A percentile compares a stretch with the other conserved stretches of the same genome.
Conservation (phyloP, 768 basidiomycete genomes). For the Collybiopsis luxurians region DNA sequence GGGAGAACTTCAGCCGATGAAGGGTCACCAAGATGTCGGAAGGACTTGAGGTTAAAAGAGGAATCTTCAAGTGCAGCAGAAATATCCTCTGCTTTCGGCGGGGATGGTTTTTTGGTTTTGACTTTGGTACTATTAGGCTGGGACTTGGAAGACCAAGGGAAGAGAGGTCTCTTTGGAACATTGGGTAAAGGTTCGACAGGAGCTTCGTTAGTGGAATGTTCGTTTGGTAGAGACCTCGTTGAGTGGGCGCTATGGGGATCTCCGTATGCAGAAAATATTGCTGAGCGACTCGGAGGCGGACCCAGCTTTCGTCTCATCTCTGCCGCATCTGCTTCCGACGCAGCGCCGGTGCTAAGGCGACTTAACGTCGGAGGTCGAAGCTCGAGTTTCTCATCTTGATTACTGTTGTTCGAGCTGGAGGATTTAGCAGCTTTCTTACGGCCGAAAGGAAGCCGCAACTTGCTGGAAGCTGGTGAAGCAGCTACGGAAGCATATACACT, state of each 20-base stretch:
- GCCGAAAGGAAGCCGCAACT: slow-evolving; percentile 42
- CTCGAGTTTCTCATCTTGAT: slow-evolving; percentile 11
- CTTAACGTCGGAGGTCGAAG: slow-evolving; percentile 23
- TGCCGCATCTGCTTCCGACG: slow-evolving; percentile 42
- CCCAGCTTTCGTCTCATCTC: slow-evolving; percentile 28
- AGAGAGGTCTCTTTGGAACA: slow-evolving; percentile 30
- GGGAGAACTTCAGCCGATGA: slow-evolving; percentile 20
- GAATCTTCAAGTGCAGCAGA: slow-evolving; percentile 23
- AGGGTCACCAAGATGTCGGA: slow-evolving; percentile 60
- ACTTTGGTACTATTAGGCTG: slow-evolving; percentile 3
- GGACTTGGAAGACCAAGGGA: slow-evolving; percentile 30
- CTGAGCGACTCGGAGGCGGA: slow-evolving; percentile 62
- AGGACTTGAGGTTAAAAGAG: slow-evolving; percentile 74
- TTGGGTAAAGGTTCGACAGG: slow-evolving; percentile 15
- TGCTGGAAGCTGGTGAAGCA: slow-evolving; percentile 33
- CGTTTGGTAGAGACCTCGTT: slow-evolving; percentile 60
- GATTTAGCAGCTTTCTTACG: slow-evolving; percentile 26
- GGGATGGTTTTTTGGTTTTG: background rate
- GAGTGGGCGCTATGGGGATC: slow-evolving; percentile 53
- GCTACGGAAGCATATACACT: slow-evolving; percentile 22
- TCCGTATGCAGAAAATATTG: slow-evolving; percentile 59
- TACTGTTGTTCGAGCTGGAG: slow-evolving; percentile 8
- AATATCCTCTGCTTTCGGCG: slow-evolving; percentile 25
- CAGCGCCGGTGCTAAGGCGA: slow-evolving; percentile 33
- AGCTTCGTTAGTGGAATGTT: slow-evolving; percentile 23